Base-by-base conservation (phyloP, 306 rosid genomes). In the Rosa persica region DNA sequence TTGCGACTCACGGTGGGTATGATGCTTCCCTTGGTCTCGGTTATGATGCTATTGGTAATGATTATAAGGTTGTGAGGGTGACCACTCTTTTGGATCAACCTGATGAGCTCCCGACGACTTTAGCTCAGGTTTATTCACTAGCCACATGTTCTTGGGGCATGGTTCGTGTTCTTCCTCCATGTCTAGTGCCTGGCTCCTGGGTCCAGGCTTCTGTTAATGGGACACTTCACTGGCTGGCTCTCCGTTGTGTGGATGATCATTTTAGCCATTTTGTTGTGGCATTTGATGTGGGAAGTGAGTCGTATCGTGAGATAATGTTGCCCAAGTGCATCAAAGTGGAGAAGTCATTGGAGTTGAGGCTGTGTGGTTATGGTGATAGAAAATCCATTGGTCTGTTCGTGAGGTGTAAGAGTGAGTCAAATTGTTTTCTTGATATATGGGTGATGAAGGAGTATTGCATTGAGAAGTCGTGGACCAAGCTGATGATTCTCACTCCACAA, bases 251-350 rank as follows among this genome's bases (percentile, higher is more conserved):
- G 15, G 16, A 1, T 1, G 20, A 67, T 8, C 6, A 30, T 30
- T 30, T 2, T 30, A 30, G 5, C 9, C 23, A 34, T 51, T 30
- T 23, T 38, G 58, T 36, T 36, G 13, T 52, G 77, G 16, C 66
- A 5, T 73, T 73, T 73, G 77, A 73, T 65, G 44, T 65, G 70
- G 22, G 23, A 2, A 36, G 22, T 34, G 70, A 34, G 70, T 15
- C 70, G 0, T 16, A 6, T 36, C 2, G 44, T 2, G 44, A 36
- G 70, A 30, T 27, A 17, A 65, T 65, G 70, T 36, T 36, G 12
- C 70, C 70, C 5, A 39, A 25, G 68, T 30, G 42, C 4, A 13
- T 62, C 0, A 34, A 15, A 7, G 4, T 5, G 19, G n/a, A 30
- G 3, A 13, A 30, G 30, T 1, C 20, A 30, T 0, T 27, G 23